Conservation (phyloP, 495 filamentous ascomycete genomes). For the Tuber calosporum region DNA sequence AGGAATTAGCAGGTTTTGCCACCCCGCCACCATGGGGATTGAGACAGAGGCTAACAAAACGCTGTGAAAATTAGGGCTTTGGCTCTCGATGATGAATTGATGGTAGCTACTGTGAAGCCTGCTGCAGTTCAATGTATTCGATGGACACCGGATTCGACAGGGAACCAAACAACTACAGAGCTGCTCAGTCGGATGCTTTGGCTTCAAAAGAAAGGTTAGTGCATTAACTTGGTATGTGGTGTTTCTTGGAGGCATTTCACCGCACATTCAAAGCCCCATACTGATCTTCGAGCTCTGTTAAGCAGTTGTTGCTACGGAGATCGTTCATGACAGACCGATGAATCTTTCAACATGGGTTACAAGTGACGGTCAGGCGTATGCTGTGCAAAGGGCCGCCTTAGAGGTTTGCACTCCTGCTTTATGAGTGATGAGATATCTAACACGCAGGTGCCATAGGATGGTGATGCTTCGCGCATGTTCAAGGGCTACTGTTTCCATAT, state of each 20-base stretch:
- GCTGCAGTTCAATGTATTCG: conserved; percentile 92
- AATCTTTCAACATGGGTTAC: conserved; percentile 92
- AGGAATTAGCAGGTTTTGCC: conserved; percentile 59
- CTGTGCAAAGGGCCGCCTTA: conserved; percentile 64
- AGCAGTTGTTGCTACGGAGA: conserved; percentile 51
- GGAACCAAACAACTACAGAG: conserved; percentile 83
- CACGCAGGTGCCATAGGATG: conserved; percentile 38
- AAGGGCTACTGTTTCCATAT: conserved; percentile 84
- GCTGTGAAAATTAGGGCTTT: conserved; percentile 51
- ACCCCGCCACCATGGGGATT: neutral
- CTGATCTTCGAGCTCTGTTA: conserved; percentile 9
- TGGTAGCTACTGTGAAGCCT: conserved; percentile 89
- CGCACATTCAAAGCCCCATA: neutral
- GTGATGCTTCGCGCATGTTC: conserved; percentile 53
- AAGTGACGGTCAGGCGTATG: conserved; percentile 81
- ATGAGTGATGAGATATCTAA: conserved; percentile 40
- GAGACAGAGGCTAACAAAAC: neutral
- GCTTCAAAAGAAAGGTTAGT: conserved; percentile 61
- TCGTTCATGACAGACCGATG: conserved; percentile 97
- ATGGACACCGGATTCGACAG: conserved; percentile 76
- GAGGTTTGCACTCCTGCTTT: conserved; percentile 16
- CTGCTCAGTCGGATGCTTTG: conserved; percentile 79
- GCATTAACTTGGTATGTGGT: conserved; percentile 30
- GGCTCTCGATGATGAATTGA: conserved; percentile 83
- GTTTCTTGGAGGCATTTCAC: conserved; percentile 5